Evolutionary conservation across 768 basidiomycete species (phyloP), one percentile per base, ranked within the genome.

Genomic region (Hericium rajendrae): DNA sequence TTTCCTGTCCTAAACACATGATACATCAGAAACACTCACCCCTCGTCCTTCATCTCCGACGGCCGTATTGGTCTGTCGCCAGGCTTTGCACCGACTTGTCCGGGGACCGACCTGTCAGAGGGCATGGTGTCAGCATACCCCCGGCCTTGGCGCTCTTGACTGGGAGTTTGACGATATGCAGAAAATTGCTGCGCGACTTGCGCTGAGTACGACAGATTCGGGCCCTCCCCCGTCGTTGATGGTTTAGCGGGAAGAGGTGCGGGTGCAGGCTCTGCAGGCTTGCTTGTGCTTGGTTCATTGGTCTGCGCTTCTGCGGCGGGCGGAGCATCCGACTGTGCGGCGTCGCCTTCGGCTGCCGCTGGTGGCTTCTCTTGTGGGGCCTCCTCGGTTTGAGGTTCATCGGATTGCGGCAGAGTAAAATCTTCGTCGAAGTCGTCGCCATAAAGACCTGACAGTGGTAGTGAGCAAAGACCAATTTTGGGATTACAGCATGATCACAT

Each of bases 1-100:
- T 32, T 8, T 32, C 32, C 32, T 32, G 32, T 32, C 32, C 32
- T 2, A 32, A 32, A 32, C 32, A 10, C 32, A 8, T 32, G 32
- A 32, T 32, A 8, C 32, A n/a, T 18, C n/a, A 46, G 43, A 46
- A 46, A 46, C 55, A 81, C 93, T 91, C 82, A 97, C 94, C 94
- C 94, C 88, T 95, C 94, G 65, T 97, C 94, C 71, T 93, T 92
- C 91, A 92, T 93, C 71, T 97, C 93, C 11, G 86, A 86, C 16
- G 89, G 89, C 38, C 90, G 79, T 15, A 93, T 74, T 38, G 81
- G 84, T 48, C 89, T 80, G 67, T 11, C 8, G 15, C 40, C 32
- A 32, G 32, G 55, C 13, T 37, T 55, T n/a, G 51, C 54, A 12
- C 10, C 15, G 5, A 10, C 16, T 40, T 32, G 18, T 4, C 57